Base-by-base conservation (phyloP, 768 basidiomycete species). In the Infundibulicybe gibba region DNA sequence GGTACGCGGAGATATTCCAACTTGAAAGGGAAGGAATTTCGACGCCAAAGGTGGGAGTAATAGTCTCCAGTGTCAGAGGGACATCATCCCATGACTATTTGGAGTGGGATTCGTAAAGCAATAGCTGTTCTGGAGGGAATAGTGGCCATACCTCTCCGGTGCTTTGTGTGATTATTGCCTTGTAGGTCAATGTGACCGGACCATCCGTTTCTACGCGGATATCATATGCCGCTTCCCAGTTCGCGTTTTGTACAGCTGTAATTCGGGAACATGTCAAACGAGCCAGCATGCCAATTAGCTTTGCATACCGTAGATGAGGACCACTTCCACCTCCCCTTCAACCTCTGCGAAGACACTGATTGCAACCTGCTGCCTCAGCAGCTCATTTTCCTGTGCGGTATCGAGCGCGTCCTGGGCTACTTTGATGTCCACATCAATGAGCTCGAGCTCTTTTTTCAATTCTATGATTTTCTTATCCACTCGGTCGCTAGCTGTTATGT, bases 51-150 rank as follows among this genome's bases (percentile, higher is more conserved):
- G 54, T 60, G 9, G 60, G 60, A 0, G 54, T 47, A 5, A 53
- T 52, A 12, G 60, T 61, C 41, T 61, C 59, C 9, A 61, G 44
- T 5, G 51, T 49, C 13, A 60, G 42, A 0, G 51, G 49, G 3
- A 57, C 56, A 39, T 58, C 50, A 2, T 55, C 47, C 59, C 58
- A 60, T 0, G 56, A 44, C 59, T 61, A 35, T 21, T 30, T 20
- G n/a, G n/a, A n/a, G n/a, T n/a, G n/a, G 25, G 8, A 8, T 25
- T 25, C 8, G 8, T 25, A 8, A 25, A 25, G 25, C 3, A 25
- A 25, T 25, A 8, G 8, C 25, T 25, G 8, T 25, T 25, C n/a
- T 25, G 25, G 25, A 8, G 8, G 8, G 25, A 25, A 3, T 8
- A 8, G 32, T 5, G 30, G 11, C n/a, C 25, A 8, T 39, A 44